phyloP scores from a whole-genome alignment of 2,329 filamentous ascomycete species.

The Helotiales sp. region DNA sequence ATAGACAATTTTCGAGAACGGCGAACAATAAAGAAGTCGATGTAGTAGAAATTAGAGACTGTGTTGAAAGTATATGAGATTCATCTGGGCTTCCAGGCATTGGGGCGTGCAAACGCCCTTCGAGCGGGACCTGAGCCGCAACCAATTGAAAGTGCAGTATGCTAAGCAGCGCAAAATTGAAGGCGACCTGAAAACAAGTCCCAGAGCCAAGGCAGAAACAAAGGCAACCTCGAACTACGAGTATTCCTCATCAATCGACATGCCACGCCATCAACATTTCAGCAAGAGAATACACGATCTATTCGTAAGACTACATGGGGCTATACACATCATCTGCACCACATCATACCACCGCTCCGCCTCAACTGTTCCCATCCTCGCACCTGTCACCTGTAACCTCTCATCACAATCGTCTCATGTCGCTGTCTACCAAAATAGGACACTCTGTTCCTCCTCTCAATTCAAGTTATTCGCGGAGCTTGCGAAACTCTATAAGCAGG shows the following conservation, averaged over 20 bases:
- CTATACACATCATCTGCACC: conserved; percentile 27
- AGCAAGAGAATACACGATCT: conserved; percentile 25
- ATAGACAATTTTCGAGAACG: too few relatives aligned
- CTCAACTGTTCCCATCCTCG: not conserved
- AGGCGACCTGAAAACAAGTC: not conserved
- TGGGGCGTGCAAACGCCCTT: not conserved
- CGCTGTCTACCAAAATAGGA: conserved; percentile 16
- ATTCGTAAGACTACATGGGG: conserved; percentile 32
- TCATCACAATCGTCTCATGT: not conserved
- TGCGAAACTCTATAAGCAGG: not conserved
- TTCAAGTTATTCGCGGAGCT: conserved; percentile 28
- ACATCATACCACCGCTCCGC: not conserved
- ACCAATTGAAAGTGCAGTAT: too few relatives aligned
- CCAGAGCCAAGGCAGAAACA: not conserved
- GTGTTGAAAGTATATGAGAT: not conserved
- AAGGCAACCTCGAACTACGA: conserved; percentile 4
- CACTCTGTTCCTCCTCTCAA: conserved; percentile 9
- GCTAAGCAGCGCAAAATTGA: not conserved
- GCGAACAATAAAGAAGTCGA: too few relatives aligned
- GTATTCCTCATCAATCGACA: not conserved
- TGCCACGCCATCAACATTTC: not conserved
- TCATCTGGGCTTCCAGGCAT: too few relatives aligned
- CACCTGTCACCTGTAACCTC: not conserved
- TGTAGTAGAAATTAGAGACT: not conserved
- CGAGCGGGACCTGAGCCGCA: too few relatives aligned